Percentiles rank a stretch among this genome's conserved stretches.
Conservation (phyloP, 2,329 filamentous ascomycete species). For the Metarhizium brunneum region DNA sequence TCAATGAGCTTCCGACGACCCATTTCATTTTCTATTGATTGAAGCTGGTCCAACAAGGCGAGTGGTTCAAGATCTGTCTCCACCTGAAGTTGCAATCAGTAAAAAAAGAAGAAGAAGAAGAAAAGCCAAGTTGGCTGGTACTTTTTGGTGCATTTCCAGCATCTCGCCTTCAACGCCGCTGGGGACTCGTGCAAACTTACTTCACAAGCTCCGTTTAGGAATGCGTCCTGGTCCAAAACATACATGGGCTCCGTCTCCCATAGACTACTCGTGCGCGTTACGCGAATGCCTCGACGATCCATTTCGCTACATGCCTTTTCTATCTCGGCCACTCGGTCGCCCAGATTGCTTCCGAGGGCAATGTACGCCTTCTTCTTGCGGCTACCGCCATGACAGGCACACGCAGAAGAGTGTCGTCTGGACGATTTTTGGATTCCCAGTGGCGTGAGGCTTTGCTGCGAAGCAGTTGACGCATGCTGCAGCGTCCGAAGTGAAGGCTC, state of each 20-base stretch:
- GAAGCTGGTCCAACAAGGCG: constrained; percentile 68
- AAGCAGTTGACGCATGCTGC: not conserved
- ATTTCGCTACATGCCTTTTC: constrained; percentile 75
- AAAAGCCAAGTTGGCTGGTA: not conserved
- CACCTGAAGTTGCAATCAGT: constrained; percentile 42
- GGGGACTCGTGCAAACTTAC: constrained; percentile 33
- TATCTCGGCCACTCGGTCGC: constrained; percentile 76
- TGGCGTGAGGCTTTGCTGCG: not conserved
- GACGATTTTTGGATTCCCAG: not conserved
- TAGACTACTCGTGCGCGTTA: constrained; percentile 74
- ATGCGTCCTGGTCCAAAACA: constrained; percentile 76
- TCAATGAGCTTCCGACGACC: constrained; percentile 79
- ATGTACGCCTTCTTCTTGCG: constrained; percentile 56
- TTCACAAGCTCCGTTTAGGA: constrained; percentile 89
- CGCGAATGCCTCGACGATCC: constrained; percentile 59
- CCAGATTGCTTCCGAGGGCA: constrained; percentile 87
- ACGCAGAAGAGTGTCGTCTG: constrained; percentile 18
- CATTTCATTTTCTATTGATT: constrained; percentile 71
- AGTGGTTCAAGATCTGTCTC: constrained; percentile 70
- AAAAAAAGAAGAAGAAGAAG: not conserved
- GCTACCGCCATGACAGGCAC: constrained; percentile 24
- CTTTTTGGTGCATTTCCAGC: not conserved
- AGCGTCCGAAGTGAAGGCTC: not conserved
- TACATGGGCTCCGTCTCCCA: constrained; percentile 99
- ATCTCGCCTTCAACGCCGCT: not conserved